Evolutionary conservation across 2,329 filamentous ascomycete species (phyloP).

Genomic region (Fusarium sp.): DNA sequence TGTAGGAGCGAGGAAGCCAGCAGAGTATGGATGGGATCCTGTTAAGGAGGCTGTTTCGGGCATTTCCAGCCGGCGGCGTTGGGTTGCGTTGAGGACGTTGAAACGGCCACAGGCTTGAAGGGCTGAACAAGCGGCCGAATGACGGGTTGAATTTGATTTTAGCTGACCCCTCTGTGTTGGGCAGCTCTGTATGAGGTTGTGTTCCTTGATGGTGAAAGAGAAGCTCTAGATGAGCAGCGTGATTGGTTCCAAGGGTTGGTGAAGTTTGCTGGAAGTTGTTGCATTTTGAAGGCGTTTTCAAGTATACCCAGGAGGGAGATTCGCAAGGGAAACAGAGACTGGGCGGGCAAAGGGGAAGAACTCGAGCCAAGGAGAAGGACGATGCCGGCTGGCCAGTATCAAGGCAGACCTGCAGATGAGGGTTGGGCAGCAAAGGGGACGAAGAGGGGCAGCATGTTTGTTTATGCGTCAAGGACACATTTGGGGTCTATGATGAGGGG

Average conservation of each 20-base stretch:
- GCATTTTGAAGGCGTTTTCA: not conserved
- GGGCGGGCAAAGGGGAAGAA: not conserved
- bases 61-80: constrained; percentile 38
- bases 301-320: not conserved
- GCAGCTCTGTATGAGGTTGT: constrained; percentile 16
- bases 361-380: not conserved
- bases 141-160: constrained; percentile 6
- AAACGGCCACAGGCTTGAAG: constrained; percentile 11
- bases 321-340: not conserved
- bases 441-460: not conserved
- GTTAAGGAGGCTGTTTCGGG: constrained; percentile 19
- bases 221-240: constrained; percentile 10
- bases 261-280: not conserved
- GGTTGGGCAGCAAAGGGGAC: not conserved
- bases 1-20: constrained; percentile 6
- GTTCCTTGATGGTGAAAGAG: constrained; percentile 3
- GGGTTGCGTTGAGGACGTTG: constrained; percentile 13
- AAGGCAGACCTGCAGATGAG: not conserved
- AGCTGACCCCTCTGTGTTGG: constrained; percentile 6
- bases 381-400: not conserved
- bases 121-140: not conserved
- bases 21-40: constrained; percentile 13
- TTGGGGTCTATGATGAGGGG: not conserved
- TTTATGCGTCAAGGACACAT: not conserved
- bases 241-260: not conserved